phyloP scores from a whole-genome alignment of 1,284 basidiomycete species.

The Fomitopsis palustris region DNA sequence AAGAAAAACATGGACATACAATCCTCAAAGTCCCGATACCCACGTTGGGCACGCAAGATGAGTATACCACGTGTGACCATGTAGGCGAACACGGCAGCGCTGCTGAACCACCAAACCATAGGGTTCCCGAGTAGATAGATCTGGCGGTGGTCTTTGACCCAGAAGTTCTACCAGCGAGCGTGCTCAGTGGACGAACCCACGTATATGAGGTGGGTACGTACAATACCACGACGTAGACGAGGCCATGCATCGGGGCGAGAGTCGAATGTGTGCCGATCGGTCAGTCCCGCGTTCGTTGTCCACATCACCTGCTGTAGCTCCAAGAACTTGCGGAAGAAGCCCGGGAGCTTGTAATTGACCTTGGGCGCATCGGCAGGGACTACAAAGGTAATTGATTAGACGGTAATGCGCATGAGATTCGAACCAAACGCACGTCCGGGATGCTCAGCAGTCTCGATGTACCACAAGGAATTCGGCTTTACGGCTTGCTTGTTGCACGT shows the following conservation, averaged over 20 bases:
- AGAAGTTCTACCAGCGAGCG: constrained; percentile 74
- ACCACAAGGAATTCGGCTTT: constrained; percentile 91
- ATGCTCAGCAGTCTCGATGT: constrained; percentile 85
- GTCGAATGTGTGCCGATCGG: constrained; percentile 93
- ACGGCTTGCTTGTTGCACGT: constrained; percentile 98
- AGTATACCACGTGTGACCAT: constrained; percentile 70
- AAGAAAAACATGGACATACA: constrained; percentile 48
- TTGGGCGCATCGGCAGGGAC: constrained; percentile 70
- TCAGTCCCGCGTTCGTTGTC: constrained; percentile 95
- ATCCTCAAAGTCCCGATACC: constrained; percentile 87
- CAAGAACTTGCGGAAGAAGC: constrained; percentile 87
- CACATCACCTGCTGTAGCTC: constrained; percentile 97
- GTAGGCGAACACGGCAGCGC: constrained; percentile 70
- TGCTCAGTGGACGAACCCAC: background rate
- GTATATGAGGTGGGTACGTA: constrained; percentile 38
- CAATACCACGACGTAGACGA: constrained; percentile 86
- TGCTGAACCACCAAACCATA: constrained; percentile 87
- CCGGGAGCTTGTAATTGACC: constrained; percentile 86
- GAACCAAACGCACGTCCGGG: constrained; percentile 47
- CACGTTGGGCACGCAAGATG: constrained; percentile 86
- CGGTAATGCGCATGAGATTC: background rate
- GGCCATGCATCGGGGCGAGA: constrained; percentile 93
- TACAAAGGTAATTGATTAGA: constrained; percentile 29
- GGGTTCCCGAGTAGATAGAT: constrained; percentile 97
- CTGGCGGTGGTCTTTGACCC: constrained; percentile 95